Evolutionary conservation across 768 basidiomycete species (phyloP), one percentile per base, ranked within the genome.

Genomic region (Trametes cingulata): DNA sequence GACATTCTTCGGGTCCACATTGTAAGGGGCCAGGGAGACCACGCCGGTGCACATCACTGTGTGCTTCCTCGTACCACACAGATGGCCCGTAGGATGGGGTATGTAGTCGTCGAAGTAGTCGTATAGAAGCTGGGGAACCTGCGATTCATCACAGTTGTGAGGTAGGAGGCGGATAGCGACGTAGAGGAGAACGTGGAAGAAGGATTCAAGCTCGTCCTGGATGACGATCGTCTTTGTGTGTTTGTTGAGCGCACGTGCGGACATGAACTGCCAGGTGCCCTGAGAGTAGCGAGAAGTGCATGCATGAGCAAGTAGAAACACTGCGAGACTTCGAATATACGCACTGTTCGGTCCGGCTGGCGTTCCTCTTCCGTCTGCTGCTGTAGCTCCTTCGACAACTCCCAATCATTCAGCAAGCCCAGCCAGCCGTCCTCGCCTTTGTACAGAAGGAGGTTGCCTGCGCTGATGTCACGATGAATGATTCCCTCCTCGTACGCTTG

Each of bases 121-220:
- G 36, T 62, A 53, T 19, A 40, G 39, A 45, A 57, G 64, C 35
- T 37, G 51, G 22, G 49, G 52, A 10, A 48, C 62, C 8, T 37
- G 6, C 6, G 29, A 3, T 39, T 67, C 57, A 13, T 46, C 42
- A 19, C 60, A 61, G 56, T 52, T 68, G 41, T 35, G 25, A 2
- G 39, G 61, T n/a, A 65, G 65, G 24, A 42, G 40, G 9, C 61
- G 57, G 54, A 68, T 63, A 41, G 47, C 45, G 9, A n/a, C n/a
- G 22, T 50, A 51, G 27, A 58, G 39, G 0, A 58, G 29, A 6
- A 58, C 15, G 48, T 58, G 48, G 56, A 58, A 58, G 56, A 58
- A 35, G 6, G 56, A 58, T 25, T 58, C 56, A 25, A 58, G 49
- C 27, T 58, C 56, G 49, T 58, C 56, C 12, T 49, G 27, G 24